A percentile compares a stretch with the other conserved stretches of the same genome.
These are phyloP conservation scores for Calonectria pauciramosa DNA, from an alignment of 2,329 filamentous ascomycete species.

Conservation along the genomic window DNA sequence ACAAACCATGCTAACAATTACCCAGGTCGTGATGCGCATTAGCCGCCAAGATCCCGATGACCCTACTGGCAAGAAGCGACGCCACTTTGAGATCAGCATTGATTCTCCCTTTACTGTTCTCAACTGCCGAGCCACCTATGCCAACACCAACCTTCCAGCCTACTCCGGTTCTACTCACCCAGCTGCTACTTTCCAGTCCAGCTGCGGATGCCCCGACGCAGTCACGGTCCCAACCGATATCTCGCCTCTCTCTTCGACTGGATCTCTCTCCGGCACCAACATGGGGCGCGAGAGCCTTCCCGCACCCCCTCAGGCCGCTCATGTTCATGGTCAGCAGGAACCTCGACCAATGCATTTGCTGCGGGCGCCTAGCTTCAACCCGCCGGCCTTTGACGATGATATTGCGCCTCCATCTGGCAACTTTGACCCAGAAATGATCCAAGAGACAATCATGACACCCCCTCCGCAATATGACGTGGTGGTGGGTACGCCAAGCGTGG, in stretches of 20 bases:
- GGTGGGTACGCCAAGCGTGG: conserved; percentile 75
- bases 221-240: conserved; percentile 68
- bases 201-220: conserved; percentile 69
- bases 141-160: conserved; percentile 87
- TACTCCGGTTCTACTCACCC: conserved; percentile 72
- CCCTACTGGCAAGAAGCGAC: conserved; percentile 77
- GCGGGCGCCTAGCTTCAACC: conserved; percentile 87
- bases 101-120: conserved; percentile 95
- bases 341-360: conserved; percentile 87
- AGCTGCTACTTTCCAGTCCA: conserved; percentile 59
- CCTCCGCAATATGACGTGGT: conserved; percentile 89
- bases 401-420: conserved; percentile 53
- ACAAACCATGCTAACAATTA: conserved; percentile 25
- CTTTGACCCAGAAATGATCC: conserved; percentile 33
- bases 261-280: conserved; percentile 59
- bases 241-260: conserved; percentile 75
- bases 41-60: conserved; percentile 86
- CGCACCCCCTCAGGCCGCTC: conserved; percentile 69
- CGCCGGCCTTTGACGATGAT: conserved; percentile 88
- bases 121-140: conserved; percentile 92
- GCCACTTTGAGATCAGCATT: conserved; percentile 96
- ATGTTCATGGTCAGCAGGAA: conserved; percentile 53
- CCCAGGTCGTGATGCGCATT: conserved; percentile 89
- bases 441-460: conserved; percentile 73
- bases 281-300: conserved; percentile 53